Evolutionary conservation across 305 asterid species (phyloP), one percentile per base, ranked within the genome.

Genomic region (Galium porrigens): DNA sequence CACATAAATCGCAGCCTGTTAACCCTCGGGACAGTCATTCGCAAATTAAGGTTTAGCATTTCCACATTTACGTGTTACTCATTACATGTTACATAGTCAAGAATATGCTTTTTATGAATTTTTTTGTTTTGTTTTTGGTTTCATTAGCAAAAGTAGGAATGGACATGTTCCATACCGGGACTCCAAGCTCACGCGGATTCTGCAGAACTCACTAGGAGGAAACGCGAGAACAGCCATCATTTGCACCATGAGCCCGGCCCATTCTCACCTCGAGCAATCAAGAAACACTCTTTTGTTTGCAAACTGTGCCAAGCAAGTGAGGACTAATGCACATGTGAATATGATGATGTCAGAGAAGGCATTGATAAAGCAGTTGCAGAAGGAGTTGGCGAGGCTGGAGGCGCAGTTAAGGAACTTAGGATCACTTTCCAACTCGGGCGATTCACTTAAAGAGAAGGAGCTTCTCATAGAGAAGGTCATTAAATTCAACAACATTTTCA

Each of bases 1-100:
- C 97, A 89, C 76, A 94, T 94, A 66, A 94, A 94, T 58, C 94
- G 98, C 68, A 91, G 98, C 78, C 77, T 91, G 75, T 88, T 91
- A 12, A 82, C 95, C 37, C 87, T 91, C 5, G 99, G 97, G 67
- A 87, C 99, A 8, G 95, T 90, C 29, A 89, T 94, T 69, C 96
- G 97, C 72, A 94, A 94, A 75, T 72, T 89, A 69, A 89, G 97
- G 99, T 87, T 65, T 41, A 20, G 36, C 6, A 6, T 58, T 48
- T 10, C 14, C 48, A 3, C 20, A 27, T 39, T 37, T 30, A 32
- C 30, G 42, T 30, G 61, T 57, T 12, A 57, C 39, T 14, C 14
- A 55, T 14, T 57, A 29, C 11, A 39, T 54, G 33, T 44, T 22
- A 7, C 20, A 10, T 53, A 18, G 20, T 2, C 9, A 36, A 27